Base-by-base conservation (phyloP, 2,329 filamentous ascomycete species). In the Beauveria sp. region DNA sequence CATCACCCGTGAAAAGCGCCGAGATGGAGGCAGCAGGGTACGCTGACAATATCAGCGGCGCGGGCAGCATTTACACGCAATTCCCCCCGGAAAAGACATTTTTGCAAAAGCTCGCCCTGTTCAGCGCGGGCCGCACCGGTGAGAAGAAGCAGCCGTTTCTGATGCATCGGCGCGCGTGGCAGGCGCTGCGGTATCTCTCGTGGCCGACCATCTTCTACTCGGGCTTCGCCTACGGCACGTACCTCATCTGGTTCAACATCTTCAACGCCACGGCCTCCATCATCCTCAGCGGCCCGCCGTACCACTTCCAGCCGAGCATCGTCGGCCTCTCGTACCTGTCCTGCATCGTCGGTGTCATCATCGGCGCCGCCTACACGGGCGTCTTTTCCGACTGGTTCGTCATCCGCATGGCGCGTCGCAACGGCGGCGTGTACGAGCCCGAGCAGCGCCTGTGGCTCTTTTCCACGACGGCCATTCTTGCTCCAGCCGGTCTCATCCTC, bases 171-270 rank as follows among this genome's bases (percentile, higher is more conserved):
- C 70, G 74, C 2, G 74, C 74, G 0, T 69, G 70, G 65, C 75
- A 75, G 34, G 72, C 70, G 3, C 64, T 77, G 5, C 70, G 71
- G 34, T 70, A 75, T 38, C 67, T 78, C 4, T 69, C 69, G 1
- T 79, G 75, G 73, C 77, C 77, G 0, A 72, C 76, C 18, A 72
- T 78, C 20, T 75, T 78, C 52, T 79, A 75, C 59, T 68, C 74
- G 0, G 75, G 76, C 10, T 77, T 78, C 56, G 73, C 72, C 9
- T 78, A 78, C 60, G 75, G 76, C 2, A 73, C 73, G 0, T 75
- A 77, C 30, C 70, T 78, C 3, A 70, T 77, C 43, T 77, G 73
- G 68, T 78, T 77, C 67, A 77, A 76, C 63, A 73, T 78, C 3
- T 69, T 77, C n/a, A 77, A 77, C 49, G 76, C 74, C 62, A 80